Evolutionary conservation across 345 rosid genomes (phyloP), one percentile per base, ranked within the genome.

Genomic region (thale cress (Arabidopsis thaliana)): DNA sequence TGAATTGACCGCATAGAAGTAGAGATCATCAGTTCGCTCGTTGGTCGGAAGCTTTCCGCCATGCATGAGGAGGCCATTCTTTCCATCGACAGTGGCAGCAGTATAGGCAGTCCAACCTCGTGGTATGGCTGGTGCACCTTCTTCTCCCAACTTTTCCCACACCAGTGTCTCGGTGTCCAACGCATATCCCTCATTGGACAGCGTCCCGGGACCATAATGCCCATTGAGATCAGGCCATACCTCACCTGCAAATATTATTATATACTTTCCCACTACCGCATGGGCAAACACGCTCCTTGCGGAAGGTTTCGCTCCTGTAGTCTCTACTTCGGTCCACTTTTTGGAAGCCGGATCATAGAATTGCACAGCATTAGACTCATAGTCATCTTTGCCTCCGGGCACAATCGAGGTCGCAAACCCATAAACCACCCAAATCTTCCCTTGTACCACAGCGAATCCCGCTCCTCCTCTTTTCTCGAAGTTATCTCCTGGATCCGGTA

Each of bases 401-500:
- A 1, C 1, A 13, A 2, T 0, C 0, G 44, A 30, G 48, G 16
- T 11, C 0, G 77, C 48, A 20, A 73, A 73, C 42, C 77, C 77
- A 8, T 65, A 74, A 42, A 65, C 13, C 61, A 74, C 72, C 78
- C 72, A 74, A 9, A 65, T 7, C 64, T 62, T 72, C 1, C 52
- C 44, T 24, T 72, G 20, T 13, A 41, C 69, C 41, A 72, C 61
- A 38, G 4, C 12, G 7, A 62, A n/a, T 1, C 69, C 69, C 0
- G 69, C 59, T 2, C 59, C 69, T 38, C 69, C 76, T 62, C 62
- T 60, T 16, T 14, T 20, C 33, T 49, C 48, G 0, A 60, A 62
- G 2, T 20, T 12, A 7, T 51, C 62, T 28, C 60, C 76, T 3
- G 51, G 76, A 20, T 24, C 50, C 0, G 76, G 69, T 23, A 62